Percentiles rank a stretch among this genome's conserved stretches.
phyloP scores from a whole-genome alignment of 2,329 filamentous ascomycete genomes.

The Penicillium sp. region DNA sequence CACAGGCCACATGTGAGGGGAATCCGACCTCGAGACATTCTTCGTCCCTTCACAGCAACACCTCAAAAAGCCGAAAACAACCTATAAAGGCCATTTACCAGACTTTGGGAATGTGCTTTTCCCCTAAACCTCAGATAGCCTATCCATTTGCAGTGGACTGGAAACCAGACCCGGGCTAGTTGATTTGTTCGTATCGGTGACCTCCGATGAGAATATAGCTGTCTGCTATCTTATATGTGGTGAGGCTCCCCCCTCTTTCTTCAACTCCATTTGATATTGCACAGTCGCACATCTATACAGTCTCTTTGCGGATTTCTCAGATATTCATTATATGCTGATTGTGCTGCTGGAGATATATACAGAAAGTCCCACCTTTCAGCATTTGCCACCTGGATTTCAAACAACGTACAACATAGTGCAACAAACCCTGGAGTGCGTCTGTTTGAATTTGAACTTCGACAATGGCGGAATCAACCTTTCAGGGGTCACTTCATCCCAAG shows the following conservation, averaged over 20 bases:
- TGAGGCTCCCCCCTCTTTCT: conserved; percentile 4
- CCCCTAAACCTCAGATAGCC: neutral
- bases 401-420: neutral
- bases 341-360: neutral
- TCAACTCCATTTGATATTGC: conserved; percentile 7
- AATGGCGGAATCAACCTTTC: neutral
- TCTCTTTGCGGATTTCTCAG: conserved; percentile 6
- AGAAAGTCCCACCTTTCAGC: neutral
- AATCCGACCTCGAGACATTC: neutral
- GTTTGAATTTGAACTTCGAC: neutral
- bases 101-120: neutral
- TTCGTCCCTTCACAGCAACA: neutral
- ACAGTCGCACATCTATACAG: conserved; percentile 8
- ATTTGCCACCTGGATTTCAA: neutral
- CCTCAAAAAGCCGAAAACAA: neutral
- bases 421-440: neutral
- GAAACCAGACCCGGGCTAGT: neutral
- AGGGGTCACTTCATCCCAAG: neutral
- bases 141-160: neutral
- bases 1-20: neutral
- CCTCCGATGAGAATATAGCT: conserved; percentile 20
- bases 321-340: conserved; percentile 7
- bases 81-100: conserved; percentile 6
- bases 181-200: conserved; percentile 20
- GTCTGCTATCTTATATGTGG: conserved; percentile 13